Percentiles rank a stretch among this genome's conserved stretches.
These are phyloP conservation scores for Candida mattraensis DNA, from an alignment of 805 yeast genomes.

Conservation along the genomic window DNA sequence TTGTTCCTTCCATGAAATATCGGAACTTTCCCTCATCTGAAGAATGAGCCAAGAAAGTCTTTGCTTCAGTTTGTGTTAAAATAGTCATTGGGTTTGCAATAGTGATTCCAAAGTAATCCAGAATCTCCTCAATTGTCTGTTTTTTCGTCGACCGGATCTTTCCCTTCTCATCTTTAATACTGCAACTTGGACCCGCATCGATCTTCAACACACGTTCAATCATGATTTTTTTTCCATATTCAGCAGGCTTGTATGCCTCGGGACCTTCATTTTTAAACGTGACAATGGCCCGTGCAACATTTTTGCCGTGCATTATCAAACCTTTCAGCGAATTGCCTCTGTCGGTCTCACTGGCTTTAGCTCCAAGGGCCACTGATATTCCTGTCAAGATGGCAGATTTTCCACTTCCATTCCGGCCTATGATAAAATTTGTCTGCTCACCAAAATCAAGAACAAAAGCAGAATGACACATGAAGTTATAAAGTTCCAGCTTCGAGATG, in stretches of 20 bases:
- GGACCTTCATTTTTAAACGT: constrained; percentile 62
- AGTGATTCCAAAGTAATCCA: constrained; percentile 70
- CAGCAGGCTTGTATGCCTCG: constrained; percentile 63
- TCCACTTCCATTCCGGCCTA: constrained; percentile 91
- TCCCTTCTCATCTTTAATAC: constrained; percentile 52
- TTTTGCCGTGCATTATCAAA: constrained; percentile 74
- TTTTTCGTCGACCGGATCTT: constrained; percentile 59
- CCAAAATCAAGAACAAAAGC: constrained; percentile 74
- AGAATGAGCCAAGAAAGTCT: constrained; percentile 80
- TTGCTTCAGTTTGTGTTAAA: constrained; percentile 90
- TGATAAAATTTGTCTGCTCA: constrained; percentile 79
- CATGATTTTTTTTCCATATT: constrained; percentile 66
- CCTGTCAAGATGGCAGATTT: constrained; percentile 88
- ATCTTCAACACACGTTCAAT: constrained; percentile 66
- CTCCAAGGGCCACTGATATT: constrained; percentile 82
- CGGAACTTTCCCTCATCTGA: constrained; percentile 70
- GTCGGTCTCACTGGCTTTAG: constrained; percentile 82
- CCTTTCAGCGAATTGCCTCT: constrained; percentile 73
- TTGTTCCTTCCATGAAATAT: constrained; percentile 79
- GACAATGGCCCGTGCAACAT: constrained; percentile 65
- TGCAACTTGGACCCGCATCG: constrained; percentile 53
- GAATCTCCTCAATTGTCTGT: constrained; percentile 62
- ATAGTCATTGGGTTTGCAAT: constrained; percentile 91
- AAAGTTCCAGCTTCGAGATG: constrained; percentile 59
- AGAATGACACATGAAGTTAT: constrained; percentile 89